Percentiles rank a stretch among this genome's conserved stretches.
Evolutionary conservation across 306 rosid genomes (phyloP).

Genomic region (Phaseolus lunatus): DNA sequence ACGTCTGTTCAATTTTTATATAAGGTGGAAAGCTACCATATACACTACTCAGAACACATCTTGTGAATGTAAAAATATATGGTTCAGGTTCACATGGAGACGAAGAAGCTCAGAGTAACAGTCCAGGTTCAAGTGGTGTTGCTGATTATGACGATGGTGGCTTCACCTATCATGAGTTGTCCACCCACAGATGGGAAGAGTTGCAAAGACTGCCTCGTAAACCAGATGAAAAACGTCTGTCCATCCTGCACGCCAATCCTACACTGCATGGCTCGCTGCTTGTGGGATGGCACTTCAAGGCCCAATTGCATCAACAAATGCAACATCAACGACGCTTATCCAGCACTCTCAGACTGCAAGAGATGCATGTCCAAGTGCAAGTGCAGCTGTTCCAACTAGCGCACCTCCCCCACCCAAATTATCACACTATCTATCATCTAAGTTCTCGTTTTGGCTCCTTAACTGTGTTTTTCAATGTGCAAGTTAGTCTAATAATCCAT

Average conservation of each 20-base stretch:
- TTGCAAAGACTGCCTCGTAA: conserved; percentile 63
- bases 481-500: conserved; percentile 31
- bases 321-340: conserved; percentile 53
- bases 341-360: conserved; percentile 72
- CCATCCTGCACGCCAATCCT: conserved; percentile 65
- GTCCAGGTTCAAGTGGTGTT: conserved; percentile 26
- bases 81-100: conserved; percentile 14
- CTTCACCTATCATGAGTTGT: conserved; percentile 51
- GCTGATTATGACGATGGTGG: conserved; percentile 46
- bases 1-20: not conserved
- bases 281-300: conserved; percentile 74
- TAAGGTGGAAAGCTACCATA: not conserved
- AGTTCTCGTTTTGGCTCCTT: not conserved
- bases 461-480: not conserved
- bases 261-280: conserved; percentile 86
- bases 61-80: not conserved
- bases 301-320: conserved; percentile 61
- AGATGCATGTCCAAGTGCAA: conserved; percentile 81
- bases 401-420: not conserved
- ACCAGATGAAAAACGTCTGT: conserved; percentile 67
- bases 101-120: conserved; percentile 34
- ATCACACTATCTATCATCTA: not conserved
- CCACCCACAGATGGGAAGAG: conserved; percentile 48
- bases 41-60: not conserved
- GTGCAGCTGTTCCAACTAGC: conserved; percentile 67